Evolutionary conservation across 2,329 filamentous ascomycete species (phyloP), one percentile per base, ranked within the genome.

Genomic region (Amesomyces nigricolor): DNA sequence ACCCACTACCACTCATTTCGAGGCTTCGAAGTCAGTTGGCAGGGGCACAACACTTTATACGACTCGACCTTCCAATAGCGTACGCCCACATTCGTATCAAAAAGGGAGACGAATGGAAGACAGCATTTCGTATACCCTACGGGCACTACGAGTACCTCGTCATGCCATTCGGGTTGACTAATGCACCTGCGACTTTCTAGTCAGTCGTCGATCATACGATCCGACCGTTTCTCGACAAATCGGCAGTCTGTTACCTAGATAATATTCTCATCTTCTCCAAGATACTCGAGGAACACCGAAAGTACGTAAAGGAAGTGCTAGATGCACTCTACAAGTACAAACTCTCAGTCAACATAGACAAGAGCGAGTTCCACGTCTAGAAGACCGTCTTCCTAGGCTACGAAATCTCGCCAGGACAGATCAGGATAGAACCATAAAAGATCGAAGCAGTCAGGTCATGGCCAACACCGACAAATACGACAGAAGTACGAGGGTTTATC

Each of bases 81-180:
- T 49, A 45, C 19, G 19, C 46, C 22, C 4, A 53, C 4, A 50
- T 54, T 16, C 30, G 53, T 17, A 43, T 47, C 11, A 47, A 53
- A 14, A 14, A 53, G 43, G 43, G 32, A 6, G 26, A 52, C 7
- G 16, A 53, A 10, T 48, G 14, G 50, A 57, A 57, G 19, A 53
- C 35, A 1, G 57, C 52, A 2, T 71, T 71, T 57, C 44, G 56
- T 8, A 68, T 35, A 5, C 46, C 47, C 14, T 67, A 62, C 47
- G 52, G 63, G 9, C 44, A 64, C 40, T 72, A 55, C 55, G 58
- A 70, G 47, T 71, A 69, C 51, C 42, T 64, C n/a, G 48, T 70
- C 10, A 69, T 70, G 49, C 62, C 56, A 2, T 70, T 71, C 53
- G 59, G 62, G 2, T 48, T 70, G 16, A 65, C 56, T 5, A 67